A percentile compares a stretch with the other conserved stretches of the same genome.
These are phyloP conservation scores for Calocybe indica DNA, from an alignment of 768 basidiomycete genomes.

Conservation along the genomic window DNA sequence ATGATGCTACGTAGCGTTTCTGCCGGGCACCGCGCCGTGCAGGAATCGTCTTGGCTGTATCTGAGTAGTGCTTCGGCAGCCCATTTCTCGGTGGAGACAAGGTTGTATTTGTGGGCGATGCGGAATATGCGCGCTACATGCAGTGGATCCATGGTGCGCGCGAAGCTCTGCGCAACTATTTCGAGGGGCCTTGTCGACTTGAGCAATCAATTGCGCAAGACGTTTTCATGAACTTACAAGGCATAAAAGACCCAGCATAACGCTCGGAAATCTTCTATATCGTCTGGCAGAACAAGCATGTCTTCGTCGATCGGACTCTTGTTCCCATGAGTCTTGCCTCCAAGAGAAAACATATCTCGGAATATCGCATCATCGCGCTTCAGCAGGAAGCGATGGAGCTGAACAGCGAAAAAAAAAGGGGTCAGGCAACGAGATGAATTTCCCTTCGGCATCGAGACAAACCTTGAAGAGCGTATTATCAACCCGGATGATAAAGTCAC, in stretches of 20 bases:
- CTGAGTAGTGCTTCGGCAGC: constrained; percentile 30
- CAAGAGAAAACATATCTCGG: neutral
- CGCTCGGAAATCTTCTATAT: neutral
- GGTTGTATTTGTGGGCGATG: constrained; percentile 54
- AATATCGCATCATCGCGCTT: neutral
- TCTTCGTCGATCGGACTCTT: neutral
- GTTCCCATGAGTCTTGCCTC: neutral
- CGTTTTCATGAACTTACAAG: neutral
- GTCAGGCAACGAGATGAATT: no score
- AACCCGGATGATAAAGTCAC: constrained; percentile 34
- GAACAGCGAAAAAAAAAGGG: neutral
- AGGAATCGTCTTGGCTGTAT: no score
- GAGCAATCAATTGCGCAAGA: neutral
- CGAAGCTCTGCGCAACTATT: constrained; percentile 31
- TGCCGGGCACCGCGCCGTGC: no score
- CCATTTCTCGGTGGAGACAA: constrained; percentile 45
- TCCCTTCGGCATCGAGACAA: constrained; percentile 3
- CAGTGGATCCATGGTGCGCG: constrained; percentile 32
- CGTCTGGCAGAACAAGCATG: neutral
- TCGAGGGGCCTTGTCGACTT: constrained; percentile 33
- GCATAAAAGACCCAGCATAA: neutral
- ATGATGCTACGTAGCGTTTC: no score
- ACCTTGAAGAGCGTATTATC: constrained; percentile 43
- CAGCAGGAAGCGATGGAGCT: neutral
- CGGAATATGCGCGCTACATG: constrained; percentile 38